These are phyloP conservation scores for Balakata baccata DNA, from an alignment of 345 rosid species.

Conservation along the genomic window DNA sequence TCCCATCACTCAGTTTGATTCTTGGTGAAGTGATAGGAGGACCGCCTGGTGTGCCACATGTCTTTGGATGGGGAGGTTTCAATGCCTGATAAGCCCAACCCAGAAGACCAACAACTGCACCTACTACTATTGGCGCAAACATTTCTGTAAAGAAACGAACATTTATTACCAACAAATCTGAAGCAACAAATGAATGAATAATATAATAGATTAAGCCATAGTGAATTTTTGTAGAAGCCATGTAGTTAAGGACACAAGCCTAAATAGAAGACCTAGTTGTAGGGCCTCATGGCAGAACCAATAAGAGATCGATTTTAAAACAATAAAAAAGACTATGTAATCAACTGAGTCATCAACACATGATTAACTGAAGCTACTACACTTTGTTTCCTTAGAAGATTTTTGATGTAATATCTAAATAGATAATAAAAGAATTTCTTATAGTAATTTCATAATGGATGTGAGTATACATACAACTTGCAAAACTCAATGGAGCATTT, in stretches of 20 bases:
- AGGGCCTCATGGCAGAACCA: too few relatives aligned
- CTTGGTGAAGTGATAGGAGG: slow-evolving; percentile 69
- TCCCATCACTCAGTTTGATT: slow-evolving; percentile 68
- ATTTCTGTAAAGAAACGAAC: slow-evolving; percentile 33
- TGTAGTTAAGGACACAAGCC: too few relatives aligned
- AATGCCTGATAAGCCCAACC: slow-evolving; percentile 50
- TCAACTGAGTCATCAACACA: not conserved
- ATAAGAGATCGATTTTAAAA: not conserved
- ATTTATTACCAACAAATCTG: too few relatives aligned
- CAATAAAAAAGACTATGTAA: not conserved
- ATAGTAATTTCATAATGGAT: not conserved
- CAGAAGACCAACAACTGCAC: slow-evolving; percentile 46
- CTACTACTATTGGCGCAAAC: slow-evolving; percentile 44
- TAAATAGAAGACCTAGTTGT: too few relatives aligned
- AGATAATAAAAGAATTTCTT: too few relatives aligned
- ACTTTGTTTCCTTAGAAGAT: too few relatives aligned
- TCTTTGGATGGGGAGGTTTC: slow-evolving; percentile 67
- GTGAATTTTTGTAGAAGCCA: not conserved
- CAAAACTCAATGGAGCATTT: too few relatives aligned
- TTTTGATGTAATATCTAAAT: too few relatives aligned
- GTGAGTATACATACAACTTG: too few relatives aligned
- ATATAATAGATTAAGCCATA: too few relatives aligned
- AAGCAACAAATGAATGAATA: too few relatives aligned
- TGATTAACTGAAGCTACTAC: too few relatives aligned
- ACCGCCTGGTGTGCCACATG: slow-evolving; percentile 64